Percentiles rank a stretch among this genome's conserved stretches.
phyloP scores from a whole-genome alignment of 345 rosid genomes.

The Syzygium jambos region DNA sequence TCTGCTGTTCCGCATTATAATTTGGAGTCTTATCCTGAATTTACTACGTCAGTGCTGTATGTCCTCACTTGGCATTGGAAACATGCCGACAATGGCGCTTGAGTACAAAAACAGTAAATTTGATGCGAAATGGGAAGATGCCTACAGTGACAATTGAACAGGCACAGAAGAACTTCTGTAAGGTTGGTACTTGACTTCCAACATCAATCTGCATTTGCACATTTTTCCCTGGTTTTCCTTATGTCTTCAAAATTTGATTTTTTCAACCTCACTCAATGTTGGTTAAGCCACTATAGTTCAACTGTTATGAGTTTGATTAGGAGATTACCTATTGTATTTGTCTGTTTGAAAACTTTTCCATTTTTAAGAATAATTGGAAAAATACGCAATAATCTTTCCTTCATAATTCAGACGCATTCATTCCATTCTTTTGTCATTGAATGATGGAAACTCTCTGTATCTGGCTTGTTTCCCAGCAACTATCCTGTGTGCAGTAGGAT shows the following conservation, averaged over 20 bases:
- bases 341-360: not conserved
- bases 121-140: constrained; percentile 95
- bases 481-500: not conserved
- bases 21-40: not conserved
- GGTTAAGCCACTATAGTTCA: not conserved
- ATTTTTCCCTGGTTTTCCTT: not conserved
- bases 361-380: not conserved
- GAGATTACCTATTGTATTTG: not conserved
- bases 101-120: constrained; percentile 80
- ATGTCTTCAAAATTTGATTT: not conserved
- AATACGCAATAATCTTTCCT: not conserved
- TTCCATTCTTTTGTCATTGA: not conserved
- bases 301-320: not conserved
- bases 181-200: constrained; percentile 33
- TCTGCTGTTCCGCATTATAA: not conserved
- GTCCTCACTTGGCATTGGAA: constrained; percentile 93
- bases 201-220: not conserved
- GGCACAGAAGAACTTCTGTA: constrained; percentile 84
- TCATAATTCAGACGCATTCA: not conserved
- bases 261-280: not conserved
- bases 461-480: not conserved
- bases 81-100: constrained; percentile 98
- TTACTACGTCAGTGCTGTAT: constrained; percentile 62
- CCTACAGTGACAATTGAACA: constrained; percentile 98
- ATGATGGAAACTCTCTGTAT: not conserved